phyloP scores from a whole-genome alignment of 116 monocot genomes.

The Cymodocea nodosa region DNA sequence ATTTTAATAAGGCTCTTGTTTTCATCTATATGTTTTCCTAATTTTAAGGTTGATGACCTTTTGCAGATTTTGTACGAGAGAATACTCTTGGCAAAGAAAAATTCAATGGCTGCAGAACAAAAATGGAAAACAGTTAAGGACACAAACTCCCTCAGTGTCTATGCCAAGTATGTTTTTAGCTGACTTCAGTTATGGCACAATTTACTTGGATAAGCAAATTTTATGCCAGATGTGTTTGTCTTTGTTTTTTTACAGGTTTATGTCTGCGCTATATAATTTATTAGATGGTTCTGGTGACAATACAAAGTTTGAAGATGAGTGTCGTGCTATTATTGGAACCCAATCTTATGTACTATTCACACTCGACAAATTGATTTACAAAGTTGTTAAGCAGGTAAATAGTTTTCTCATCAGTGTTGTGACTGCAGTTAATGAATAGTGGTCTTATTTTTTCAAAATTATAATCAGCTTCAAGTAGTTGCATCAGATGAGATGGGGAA shows the following conservation, averaged over 20 bases:
- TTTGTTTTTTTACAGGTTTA: conserved; percentile 41
- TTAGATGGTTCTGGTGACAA: conserved; percentile 83
- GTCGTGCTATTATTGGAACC: conserved; percentile 86
- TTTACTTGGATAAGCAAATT: too few relatives aligned
- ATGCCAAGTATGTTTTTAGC: conserved; percentile 52
- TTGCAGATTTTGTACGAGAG: conserved; percentile 92
- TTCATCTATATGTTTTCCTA: background rate
- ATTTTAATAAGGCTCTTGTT: background rate
- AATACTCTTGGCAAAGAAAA: conserved; percentile 78
- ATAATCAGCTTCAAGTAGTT: conserved; percentile 73
- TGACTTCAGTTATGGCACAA: background rate
- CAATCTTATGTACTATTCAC: conserved; percentile 98
- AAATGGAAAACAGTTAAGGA: conserved; percentile 79
- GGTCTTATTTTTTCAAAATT: conserved; percentile 1
- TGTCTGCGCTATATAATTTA: conserved; percentile 46
- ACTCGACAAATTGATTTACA: conserved; percentile 92
- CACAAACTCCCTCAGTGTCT: conserved; percentile 38
- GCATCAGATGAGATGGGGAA: conserved; percentile 71
- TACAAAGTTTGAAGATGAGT: conserved; percentile 95
- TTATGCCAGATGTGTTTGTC: background rate
- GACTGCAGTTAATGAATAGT: background rate
- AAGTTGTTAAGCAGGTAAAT: conserved; percentile 92
- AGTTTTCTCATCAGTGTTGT: background rate
- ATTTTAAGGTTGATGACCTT: background rate
- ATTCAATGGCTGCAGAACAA: conserved; percentile 57